Conservation (phyloP, 1,284 basidiomycete species). For the Vanrija sp. region DNA sequence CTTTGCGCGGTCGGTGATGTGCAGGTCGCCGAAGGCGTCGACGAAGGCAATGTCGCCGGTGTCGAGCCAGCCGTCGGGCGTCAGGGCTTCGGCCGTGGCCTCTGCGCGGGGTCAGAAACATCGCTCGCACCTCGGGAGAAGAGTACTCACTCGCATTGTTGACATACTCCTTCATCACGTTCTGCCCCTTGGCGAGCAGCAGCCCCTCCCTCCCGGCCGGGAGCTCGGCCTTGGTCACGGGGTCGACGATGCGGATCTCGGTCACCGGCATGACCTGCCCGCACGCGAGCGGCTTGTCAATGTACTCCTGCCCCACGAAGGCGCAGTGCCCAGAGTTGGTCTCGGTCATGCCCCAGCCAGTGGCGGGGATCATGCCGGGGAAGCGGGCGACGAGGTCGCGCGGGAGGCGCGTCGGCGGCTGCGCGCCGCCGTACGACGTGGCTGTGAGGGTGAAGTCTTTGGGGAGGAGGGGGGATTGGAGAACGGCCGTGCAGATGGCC, state of each 20-base stretch:
- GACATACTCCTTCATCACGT: slow-evolving; percentile 44
- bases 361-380: slow-evolving; percentile 12
- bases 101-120: slow-evolving; percentile 10
- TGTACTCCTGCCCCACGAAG: slow-evolving; percentile 35
- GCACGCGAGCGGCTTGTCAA: slow-evolving; percentile 15
- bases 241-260: slow-evolving; percentile 36
- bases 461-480: slow-evolving; percentile 32
- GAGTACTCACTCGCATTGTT: slow-evolving; percentile 37
- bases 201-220: slow-evolving; percentile 26
- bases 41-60: slow-evolving; percentile 37
- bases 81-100: slow-evolving; percentile 31
- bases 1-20: slow-evolving; percentile 34
- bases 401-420: slow-evolving; percentile 34
- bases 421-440: slow-evolving; percentile 41
- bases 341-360: slow-evolving; percentile 43
- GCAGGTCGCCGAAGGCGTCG: slow-evolving; percentile 38
- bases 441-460: slow-evolving; percentile 26
- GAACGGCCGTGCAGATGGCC: slow-evolving; percentile 33
- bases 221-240: slow-evolving; percentile 21
- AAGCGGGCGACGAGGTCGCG: slow-evolving; percentile 28
- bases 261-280: slow-evolving; percentile 34
- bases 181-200: slow-evolving; percentile 33
- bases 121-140: not conserved
- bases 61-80: slow-evolving; percentile 34
- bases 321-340: slow-evolving; percentile 39